These are phyloP conservation scores for Neonectria hederae DNA, from an alignment of 2,329 filamentous ascomycete genomes.

Conservation along the genomic window DNA sequence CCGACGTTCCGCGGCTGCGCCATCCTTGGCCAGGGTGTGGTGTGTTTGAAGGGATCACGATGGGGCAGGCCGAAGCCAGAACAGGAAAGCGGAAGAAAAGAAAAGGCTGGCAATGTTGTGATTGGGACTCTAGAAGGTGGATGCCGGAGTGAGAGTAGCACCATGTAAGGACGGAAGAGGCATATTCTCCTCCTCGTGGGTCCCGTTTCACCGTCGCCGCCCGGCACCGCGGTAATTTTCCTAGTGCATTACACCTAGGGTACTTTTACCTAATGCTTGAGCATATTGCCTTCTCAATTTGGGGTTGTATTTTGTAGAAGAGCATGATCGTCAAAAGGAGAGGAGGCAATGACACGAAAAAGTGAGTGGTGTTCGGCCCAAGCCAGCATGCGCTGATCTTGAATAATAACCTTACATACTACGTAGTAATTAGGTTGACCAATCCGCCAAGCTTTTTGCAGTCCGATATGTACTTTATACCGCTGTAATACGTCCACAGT, in stretches of 20 bases:
- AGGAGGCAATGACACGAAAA: not conserved
- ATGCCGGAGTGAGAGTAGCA: too few relatives aligned
- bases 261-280: not conserved
- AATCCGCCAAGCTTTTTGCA: not conserved
- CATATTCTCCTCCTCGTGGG: not conserved
- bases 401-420: not conserved
- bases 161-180: not conserved
- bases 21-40: not conserved
- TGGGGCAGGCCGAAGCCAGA: not conserved
- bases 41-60: not conserved
- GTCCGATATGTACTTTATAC: not conserved
- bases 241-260: not conserved
- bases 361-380: not conserved
- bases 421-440: not conserved
- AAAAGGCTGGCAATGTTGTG: not conserved
- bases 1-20: not conserved
- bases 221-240: not conserved
- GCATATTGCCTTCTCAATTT: not conserved
- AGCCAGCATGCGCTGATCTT: not conserved
- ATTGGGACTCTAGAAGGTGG: not conserved
- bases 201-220: not conserved
- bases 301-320: too few relatives aligned
- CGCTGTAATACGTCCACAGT: not conserved
- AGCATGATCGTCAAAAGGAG: not conserved
- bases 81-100: not conserved